phyloP scores from a whole-genome alignment of 257 asterid species.

The Gardenia jasminoides region DNA sequence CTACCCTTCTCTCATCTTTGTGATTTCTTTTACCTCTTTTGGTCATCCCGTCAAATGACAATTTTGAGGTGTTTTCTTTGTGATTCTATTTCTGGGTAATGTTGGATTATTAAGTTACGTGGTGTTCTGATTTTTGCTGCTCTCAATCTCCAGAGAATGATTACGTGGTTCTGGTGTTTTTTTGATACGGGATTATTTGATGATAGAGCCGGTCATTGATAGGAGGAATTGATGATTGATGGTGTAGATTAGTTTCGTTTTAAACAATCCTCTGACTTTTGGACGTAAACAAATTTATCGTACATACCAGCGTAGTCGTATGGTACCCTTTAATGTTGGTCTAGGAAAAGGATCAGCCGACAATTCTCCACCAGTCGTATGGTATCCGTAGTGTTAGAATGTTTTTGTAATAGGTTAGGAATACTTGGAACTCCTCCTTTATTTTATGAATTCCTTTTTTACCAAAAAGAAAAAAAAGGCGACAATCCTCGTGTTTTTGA shows the following conservation, averaged over 20 bases:
- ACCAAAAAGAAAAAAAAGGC: too few species aligned
- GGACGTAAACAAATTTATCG: background rate
- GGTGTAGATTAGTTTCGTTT: background rate
- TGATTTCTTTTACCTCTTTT: too few species aligned
- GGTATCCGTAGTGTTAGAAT: too few species aligned
- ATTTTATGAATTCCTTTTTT: too few species aligned
- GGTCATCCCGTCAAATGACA: background rate
- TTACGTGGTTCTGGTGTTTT: background rate
- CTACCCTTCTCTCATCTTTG: background rate
- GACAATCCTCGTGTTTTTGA: background rate
- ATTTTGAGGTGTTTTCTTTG: too few species aligned
- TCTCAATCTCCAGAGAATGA: background rate
- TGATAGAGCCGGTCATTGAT: background rate
- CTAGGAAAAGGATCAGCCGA: too few species aligned
- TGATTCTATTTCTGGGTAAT: background rate
- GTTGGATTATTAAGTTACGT: background rate
- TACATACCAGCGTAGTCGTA: too few species aligned
- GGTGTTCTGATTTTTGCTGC: background rate
- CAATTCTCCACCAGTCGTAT: too few species aligned
- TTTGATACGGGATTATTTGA: background rate
- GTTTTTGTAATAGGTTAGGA: too few species aligned
- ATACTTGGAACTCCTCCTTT: too few species aligned
- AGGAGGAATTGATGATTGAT: background rate
- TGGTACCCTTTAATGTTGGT: too few species aligned
- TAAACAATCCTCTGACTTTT: too few species aligned